A percentile compares a stretch with the other conserved stretches of the same genome.
Evolutionary conservation across 2,329 filamentous ascomycete species (phyloP).

Genomic region (Penicillium sp.): DNA sequence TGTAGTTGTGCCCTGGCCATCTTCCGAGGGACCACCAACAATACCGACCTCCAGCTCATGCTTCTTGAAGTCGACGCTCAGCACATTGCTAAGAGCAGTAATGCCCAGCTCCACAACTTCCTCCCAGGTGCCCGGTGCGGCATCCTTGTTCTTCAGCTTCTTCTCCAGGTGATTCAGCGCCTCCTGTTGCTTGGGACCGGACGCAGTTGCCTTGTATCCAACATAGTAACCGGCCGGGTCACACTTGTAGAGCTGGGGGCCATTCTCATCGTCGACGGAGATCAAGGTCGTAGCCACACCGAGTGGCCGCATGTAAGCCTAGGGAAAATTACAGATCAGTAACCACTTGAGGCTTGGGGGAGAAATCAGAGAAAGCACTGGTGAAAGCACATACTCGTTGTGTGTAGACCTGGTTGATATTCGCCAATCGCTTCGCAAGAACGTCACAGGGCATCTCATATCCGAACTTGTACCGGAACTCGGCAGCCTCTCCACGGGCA

Average conservation of each 20-base stretch:
- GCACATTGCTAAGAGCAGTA: slow-evolving; percentile 88
- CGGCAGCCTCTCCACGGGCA: slow-evolving; percentile 91
- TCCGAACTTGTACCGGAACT: slow-evolving; percentile 97
- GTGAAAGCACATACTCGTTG: slow-evolving; percentile 68
- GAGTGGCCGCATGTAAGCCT: slow-evolving; percentile 97
- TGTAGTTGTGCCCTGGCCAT: slow-evolving; percentile 78
- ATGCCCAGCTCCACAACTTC: slow-evolving; percentile 98
- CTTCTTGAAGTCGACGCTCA: slow-evolving; percentile 99
- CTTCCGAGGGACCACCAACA: slow-evolving; percentile 79
- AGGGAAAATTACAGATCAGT: background rate
- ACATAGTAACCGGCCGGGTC: slow-evolving; percentile 98
- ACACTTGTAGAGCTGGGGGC: slow-evolving; percentile 96
- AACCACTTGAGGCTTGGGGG: background rate
- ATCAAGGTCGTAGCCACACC: slow-evolving; percentile 95
- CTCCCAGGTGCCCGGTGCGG: slow-evolving; percentile 88
- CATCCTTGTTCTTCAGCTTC: slow-evolving; percentile 99
- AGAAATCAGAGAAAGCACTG: no score
- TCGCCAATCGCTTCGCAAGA: slow-evolving; percentile 92
- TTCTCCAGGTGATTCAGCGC: slow-evolving; percentile 98
- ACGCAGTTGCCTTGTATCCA: slow-evolving; percentile 96
- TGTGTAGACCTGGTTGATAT: slow-evolving; percentile 99
- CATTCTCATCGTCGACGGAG: slow-evolving; percentile 86
- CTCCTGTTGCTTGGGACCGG: slow-evolving; percentile 97
- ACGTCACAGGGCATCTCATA: slow-evolving; percentile 99
- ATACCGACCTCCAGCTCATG: slow-evolving; percentile 97